Evolutionary conservation across 208 protist species (phyloP), one percentile per base, ranked within the genome.

Genomic region (Crithidia brevicula): DNA sequence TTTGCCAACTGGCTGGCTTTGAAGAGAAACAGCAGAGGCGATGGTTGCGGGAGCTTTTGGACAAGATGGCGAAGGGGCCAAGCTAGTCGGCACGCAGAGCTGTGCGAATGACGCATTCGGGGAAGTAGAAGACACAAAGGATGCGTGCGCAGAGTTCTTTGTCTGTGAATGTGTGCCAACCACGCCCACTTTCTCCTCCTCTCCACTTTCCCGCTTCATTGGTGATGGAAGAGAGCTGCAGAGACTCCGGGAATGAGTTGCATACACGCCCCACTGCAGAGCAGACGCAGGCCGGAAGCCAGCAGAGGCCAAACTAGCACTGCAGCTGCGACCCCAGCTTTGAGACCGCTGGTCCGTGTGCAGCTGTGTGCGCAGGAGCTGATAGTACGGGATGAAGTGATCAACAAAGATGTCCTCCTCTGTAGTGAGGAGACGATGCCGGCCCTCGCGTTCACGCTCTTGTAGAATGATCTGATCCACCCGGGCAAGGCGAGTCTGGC

Each of bases 391-490:
- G 18, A 56, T 36, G 28, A 56, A 16, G 50, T 33, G 50, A 56
- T 56, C 50, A 0, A n/a, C 4, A 20, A 56, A 33, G 50, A 56
- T 56, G 50, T 38, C 50, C 30, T 56, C 50, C 50, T 56, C 50
- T 5, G 4, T 0, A 10, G 50, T 56, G 23, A 33, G 28, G 16
- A 56, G 33, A 30, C 50, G 50, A 22, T 38, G 50, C 0, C 50
- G 50, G 6, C 3, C 28, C 16, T 38, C 50, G 33, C 50, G 50
- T 13, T 40, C 36, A 40, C 50, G 25, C 30, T 56, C 50, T 30
- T 38, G 50, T 30, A 56, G 38, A 23, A 56, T 20, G 7, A 36
- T 38, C 5, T 30, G 50, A 20, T 56, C 50, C 9, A 38, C 50
- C 15, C 50, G 28, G 25, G 50, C 50, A 33, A 56, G 50, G 4